Base-by-base conservation (phyloP, 371 early-diverging fungal genomes). In the Mortierella sp. region DNA sequence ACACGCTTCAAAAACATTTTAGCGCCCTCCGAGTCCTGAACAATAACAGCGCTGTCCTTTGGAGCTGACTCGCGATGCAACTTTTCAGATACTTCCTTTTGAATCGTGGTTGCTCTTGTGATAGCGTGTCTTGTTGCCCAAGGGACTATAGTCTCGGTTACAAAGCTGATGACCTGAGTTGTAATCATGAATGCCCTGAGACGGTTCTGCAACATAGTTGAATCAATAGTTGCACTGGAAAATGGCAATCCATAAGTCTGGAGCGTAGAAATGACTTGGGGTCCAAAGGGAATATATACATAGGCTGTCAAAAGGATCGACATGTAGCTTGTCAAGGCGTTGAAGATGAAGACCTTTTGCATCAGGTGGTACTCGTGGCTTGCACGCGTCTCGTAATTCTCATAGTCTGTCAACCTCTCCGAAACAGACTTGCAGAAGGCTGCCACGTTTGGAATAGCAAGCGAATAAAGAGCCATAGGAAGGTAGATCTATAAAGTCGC, bases 291-390 rank as follows among this genome's bases (percentile, higher is more conserved):
- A 72, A 97, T 94, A 78, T 94, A 94, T 24, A 96, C 74, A 91
- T 94, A 95, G 10, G 93, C 95, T n/a, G 92, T 93, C 80, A 96
- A 86, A 62, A 96, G 91, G 83, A 94, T 83, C 11, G 94, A 93
- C 28, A 96, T 88, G 85, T 94, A 94, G 59, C 93, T 90, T 14
- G 94, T 91, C 59, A 96, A 84, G 67, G 94, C 95, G 64, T 93
- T 94, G 70, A 95, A 92, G 65, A 94, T 86, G 80, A 96, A 97
- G 35, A 96, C 90, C 87, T 96, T 96, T 75, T 92, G 90, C 18
- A 95, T 90, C 47, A 93, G 87, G 66, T 90, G 88, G 64, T 89
- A 87, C 58, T 92, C 92, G 84, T 94, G 89, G 63, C 92, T 86
- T 1, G 92, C 85, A 49, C 91, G 91, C 5, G 94, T 94, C 75